These are phyloP conservation scores for Camelina hispida DNA, from an alignment of 345 rosid genomes.

Conservation along the genomic window DNA sequence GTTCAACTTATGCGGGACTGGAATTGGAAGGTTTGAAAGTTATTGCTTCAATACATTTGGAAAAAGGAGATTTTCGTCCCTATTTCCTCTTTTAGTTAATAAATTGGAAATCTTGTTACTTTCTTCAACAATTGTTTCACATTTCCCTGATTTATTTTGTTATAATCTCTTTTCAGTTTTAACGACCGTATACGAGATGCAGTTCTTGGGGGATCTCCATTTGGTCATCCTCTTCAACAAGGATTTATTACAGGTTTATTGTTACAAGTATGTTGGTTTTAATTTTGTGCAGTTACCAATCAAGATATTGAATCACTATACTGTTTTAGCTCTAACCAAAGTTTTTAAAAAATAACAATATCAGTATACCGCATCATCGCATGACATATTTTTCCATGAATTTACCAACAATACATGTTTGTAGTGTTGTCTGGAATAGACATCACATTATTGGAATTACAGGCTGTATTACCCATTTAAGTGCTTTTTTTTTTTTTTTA, in stretches of 20 bases:
- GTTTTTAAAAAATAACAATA: neutral
- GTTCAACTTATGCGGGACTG: conserved; percentile 73
- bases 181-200: conserved; percentile 98
- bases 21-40: conserved; percentile 81
- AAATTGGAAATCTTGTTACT: conserved; percentile 16
- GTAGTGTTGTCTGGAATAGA: neutral
- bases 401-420: neutral
- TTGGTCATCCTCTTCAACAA: conserved; percentile 97
- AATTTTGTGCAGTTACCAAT: conserved; percentile 16
- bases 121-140: conserved; percentile 23
- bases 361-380: conserved; percentile 2
- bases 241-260: conserved; percentile 88
- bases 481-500: neutral
- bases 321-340: conserved; percentile 3
- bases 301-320: conserved; percentile 6
- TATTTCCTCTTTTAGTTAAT: conserved; percentile 15
- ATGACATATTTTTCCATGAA: conserved; percentile 4
- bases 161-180: conserved; percentile 62
- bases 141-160: conserved; percentile 20
- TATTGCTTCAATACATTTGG: conserved; percentile 7
- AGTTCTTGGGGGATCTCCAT: conserved; percentile 96
- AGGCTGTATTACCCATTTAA: neutral
- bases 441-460: neutral
- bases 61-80: neutral
- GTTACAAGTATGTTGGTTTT: conserved; percentile 63